Conservation (phyloP, 352 stramenopile species). For the Aphanomyces euteiches region DNA sequence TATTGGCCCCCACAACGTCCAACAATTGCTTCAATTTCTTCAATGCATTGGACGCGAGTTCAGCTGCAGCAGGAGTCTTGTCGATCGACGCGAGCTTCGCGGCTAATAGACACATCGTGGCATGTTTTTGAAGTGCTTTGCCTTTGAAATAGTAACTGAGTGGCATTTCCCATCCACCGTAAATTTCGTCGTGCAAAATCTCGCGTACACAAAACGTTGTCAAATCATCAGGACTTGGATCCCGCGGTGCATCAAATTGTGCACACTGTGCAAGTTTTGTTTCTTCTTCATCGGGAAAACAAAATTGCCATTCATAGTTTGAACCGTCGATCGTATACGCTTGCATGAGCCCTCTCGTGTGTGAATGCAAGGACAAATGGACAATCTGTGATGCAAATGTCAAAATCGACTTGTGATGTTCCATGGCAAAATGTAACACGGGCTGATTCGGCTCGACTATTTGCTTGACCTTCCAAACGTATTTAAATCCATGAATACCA, state of each 20-base stretch:
- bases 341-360: slow-evolving; percentile 66
- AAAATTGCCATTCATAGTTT: slow-evolving; percentile 51
- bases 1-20: slow-evolving; percentile 43
- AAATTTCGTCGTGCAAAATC: slow-evolving; percentile 7
- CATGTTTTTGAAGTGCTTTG: slow-evolving; percentile 74
- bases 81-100: slow-evolving; percentile 40
- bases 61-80: slow-evolving; percentile 52
- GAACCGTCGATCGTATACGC: slow-evolving; percentile 44
- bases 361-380: slow-evolving; percentile 55
- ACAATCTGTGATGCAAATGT: slow-evolving; percentile 39
- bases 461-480: slow-evolving; percentile 49
- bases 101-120: slow-evolving; percentile 70
- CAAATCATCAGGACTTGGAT: slow-evolving; percentile 3
- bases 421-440: slow-evolving; percentile 68
- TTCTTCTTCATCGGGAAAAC: slow-evolving; percentile 47
- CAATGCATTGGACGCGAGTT: slow-evolving; percentile 45
- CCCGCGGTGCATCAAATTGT: neutral
- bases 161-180: neutral
- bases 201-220: neutral
- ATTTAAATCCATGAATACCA: slow-evolving; percentile 42
- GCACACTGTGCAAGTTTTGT: slow-evolving; percentile 4
- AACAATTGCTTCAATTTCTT: slow-evolving; percentile 48
- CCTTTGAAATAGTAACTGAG: slow-evolving; percentile 83
- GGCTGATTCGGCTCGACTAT: neutral
- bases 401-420: slow-evolving; percentile 57